Percentiles rank a stretch among this genome's conserved stretches.
Evolutionary conservation across 257 asterid genomes (phyloP).

Genomic region (Eustoma russellianum): DNA sequence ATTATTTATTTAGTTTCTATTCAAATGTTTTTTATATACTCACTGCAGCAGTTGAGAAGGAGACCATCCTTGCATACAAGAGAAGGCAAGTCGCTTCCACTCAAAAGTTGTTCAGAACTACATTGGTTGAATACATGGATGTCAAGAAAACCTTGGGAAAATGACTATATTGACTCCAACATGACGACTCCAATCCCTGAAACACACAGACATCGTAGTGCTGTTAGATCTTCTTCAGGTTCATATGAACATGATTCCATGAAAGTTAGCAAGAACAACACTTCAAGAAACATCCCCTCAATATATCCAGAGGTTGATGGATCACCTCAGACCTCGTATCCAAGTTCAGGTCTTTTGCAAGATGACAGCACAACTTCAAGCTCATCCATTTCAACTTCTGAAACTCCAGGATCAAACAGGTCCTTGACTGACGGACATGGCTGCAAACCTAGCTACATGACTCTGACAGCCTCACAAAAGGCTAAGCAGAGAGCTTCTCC

Average conservation of each 20-base stretch:
- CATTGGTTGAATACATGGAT: slow-evolving; percentile 82
- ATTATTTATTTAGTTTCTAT: too few species aligned
- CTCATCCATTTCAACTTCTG: slow-evolving; percentile 62
- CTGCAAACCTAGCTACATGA: slow-evolving; percentile 62
- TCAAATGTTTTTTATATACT: neutral
- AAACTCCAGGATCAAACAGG: slow-evolving; percentile 39
- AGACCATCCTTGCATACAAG: slow-evolving; percentile 22
- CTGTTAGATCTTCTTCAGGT: slow-evolving; percentile 21
- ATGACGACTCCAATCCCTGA: slow-evolving; percentile 16
- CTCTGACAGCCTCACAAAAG: slow-evolving; percentile 35
- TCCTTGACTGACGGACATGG: slow-evolving; percentile 17
- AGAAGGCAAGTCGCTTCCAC: slow-evolving; percentile 19
- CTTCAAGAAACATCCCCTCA: slow-evolving; percentile 31
- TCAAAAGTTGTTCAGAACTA: slow-evolving; percentile 24
- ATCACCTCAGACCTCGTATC: slow-evolving; percentile 42
- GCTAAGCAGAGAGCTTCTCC: slow-evolving; percentile 29
- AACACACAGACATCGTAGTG: slow-evolving; percentile 10
- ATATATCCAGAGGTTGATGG: slow-evolving; percentile 42
- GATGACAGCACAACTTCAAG: slow-evolving; percentile 67
- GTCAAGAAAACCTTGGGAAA: slow-evolving; percentile 58
- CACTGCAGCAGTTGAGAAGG: slow-evolving; percentile 25
- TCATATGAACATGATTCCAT: slow-evolving; percentile 31
- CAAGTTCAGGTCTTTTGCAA: slow-evolving; percentile 33
- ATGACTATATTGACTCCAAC: slow-evolving; percentile 15
- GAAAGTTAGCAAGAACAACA: slow-evolving; percentile 23